Base-by-base conservation (phyloP, 495 filamentous ascomycete genomes). In the Zalerion maritima region DNA sequence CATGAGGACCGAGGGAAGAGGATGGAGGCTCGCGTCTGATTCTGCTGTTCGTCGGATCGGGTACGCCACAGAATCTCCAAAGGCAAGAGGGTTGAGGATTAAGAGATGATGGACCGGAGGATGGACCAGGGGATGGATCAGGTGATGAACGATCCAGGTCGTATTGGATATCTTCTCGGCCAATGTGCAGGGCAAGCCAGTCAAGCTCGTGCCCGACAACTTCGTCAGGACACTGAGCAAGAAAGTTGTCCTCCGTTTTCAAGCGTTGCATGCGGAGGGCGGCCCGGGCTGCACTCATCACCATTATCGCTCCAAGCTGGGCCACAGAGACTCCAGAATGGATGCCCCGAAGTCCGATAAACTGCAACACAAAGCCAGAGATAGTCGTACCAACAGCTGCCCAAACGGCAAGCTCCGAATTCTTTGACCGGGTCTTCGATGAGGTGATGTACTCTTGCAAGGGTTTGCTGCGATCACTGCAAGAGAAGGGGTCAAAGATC, bases 311-410 rank as follows among this genome's bases (percentile, higher is more conserved):
- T 1, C 54, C 54, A 17, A 67, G 33, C 20, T 63, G 52, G 14
- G 56, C 49, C 1, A 69, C 40, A n/a, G 54, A 54, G 7, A 60
- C 52, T 9, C 55, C 61, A 2, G 57, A 47, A 33, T 64, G 55
- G 5, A 64, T 45, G 2, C 50, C 60, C 26, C 62, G 46, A 2
- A 64, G 41, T 3, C 62, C 62, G 5, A 66, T 41, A 34, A 67
- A 69, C 35, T 64, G 60, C 32, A 2, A 52, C 11, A 36, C 25
- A 21, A 30, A 29, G n/a, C 32, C 37, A 8, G 30, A 18, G 4
- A 19, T n/a, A 6, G 24, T 36, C 0, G 49, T n/a, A 7, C 6
- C 19, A 9, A 26, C 13, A 25, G 31, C 15, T n/a, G n/a, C n/a
- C n/a, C n/a, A n/a, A n/a, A n/a, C n/a, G n/a, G n/a, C n/a, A n/a